phyloP scores from a whole-genome alignment of 2,329 filamentous ascomycete genomes.

The Clarireedia monteithiana region DNA sequence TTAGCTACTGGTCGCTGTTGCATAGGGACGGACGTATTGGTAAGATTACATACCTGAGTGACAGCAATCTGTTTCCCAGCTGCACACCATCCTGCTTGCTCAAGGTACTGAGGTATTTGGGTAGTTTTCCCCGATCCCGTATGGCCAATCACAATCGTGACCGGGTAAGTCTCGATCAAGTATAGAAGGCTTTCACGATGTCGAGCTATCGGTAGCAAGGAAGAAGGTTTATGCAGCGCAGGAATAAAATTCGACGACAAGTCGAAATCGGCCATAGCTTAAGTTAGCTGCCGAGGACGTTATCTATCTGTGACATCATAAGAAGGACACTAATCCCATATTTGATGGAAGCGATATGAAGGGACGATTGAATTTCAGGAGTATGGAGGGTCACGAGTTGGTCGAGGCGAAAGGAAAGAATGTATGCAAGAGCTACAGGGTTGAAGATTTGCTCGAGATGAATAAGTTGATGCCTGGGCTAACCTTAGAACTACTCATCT shows the following conservation, averaged over 20 bases:
- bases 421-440: background rate
- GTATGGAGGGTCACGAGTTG: background rate
- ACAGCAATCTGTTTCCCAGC: constrained; percentile 78
- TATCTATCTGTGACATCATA: background rate
- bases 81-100: constrained; percentile 80
- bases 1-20: constrained; percentile 7
- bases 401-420: background rate
- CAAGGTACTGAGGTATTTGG: constrained; percentile 86
- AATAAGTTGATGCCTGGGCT: background rate
- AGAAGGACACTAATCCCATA: background rate
- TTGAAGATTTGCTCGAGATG: no score
- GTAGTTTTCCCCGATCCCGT: constrained; percentile 95
- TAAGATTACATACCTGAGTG: constrained; percentile 61
- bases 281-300: no score
- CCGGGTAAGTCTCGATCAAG: constrained; percentile 72
- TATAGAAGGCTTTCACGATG: constrained; percentile 76
- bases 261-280: constrained; percentile 41
- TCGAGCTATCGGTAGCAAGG: constrained; percentile 78
- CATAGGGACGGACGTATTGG: no score
- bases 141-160: constrained; percentile 86
- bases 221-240: constrained; percentile 75
- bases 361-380: background rate
- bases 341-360: background rate
- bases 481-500: background rate
- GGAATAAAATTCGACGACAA: constrained; percentile 60